Conservation (phyloP, 306 rosid species). For the Prunus mira region DNA sequence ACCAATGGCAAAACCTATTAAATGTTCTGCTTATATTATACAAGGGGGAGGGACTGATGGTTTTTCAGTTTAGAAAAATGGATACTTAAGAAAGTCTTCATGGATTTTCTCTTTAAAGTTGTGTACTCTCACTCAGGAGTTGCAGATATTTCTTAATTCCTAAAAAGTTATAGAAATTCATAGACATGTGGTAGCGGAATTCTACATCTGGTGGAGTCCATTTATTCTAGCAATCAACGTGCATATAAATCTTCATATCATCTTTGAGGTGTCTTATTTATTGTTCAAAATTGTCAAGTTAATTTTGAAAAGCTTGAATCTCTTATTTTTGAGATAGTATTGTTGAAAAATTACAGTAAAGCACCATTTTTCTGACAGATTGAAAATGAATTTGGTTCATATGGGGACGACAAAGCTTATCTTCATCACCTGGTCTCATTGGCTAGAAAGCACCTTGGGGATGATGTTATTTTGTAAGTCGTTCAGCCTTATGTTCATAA, state of each 20-base stretch:
- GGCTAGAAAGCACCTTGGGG: constrained; percentile 77
- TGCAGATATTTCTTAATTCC: too few relatives aligned
- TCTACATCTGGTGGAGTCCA: too few relatives aligned
- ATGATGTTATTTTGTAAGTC: constrained; percentile 70
- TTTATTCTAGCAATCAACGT: background rate
- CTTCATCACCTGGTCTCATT: constrained; percentile 66
- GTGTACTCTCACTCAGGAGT: too few relatives aligned
- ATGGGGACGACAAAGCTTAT: constrained; percentile 76
- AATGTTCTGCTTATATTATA: background rate
- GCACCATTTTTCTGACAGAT: constrained; percentile 54
- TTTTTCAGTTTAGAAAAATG: too few relatives aligned
- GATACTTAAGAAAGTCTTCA: too few relatives aligned
- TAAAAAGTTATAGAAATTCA: too few relatives aligned
- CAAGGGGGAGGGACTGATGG: too few relatives aligned
- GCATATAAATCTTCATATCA: background rate
- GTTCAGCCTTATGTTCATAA: constrained; percentile 17
- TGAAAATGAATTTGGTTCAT: constrained; percentile 93
- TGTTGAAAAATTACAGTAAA: constrained; percentile 1
- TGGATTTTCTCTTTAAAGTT: too few relatives aligned
- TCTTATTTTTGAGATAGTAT: background rate
- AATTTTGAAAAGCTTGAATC: background rate
- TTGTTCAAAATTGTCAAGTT: background rate
- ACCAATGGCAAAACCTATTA: background rate
- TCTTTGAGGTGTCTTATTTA: background rate
- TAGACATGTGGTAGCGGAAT: too few relatives aligned